A percentile compares a stretch with the other conserved stretches of the same genome.
These are phyloP conservation scores for Colletotrichum sp. DNA, from an alignment of 2,329 filamentous ascomycete species.

Conservation along the genomic window DNA sequence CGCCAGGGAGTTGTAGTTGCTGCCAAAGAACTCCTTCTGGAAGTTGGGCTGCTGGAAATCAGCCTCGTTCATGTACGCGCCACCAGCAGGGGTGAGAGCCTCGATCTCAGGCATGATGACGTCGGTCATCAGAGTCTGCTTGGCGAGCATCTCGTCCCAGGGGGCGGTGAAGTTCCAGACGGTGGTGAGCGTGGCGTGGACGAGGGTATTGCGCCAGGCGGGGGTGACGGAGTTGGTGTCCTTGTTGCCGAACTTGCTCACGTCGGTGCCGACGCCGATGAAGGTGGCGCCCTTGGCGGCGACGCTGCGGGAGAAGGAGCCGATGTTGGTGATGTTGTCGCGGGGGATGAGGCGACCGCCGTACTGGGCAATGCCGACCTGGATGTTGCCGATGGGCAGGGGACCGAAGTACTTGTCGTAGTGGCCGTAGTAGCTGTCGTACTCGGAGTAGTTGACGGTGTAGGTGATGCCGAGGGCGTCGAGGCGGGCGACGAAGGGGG, in stretches of 20 bases:
- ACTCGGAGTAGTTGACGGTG: slow-evolving; percentile 25
- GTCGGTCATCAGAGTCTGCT: slow-evolving; percentile 28
- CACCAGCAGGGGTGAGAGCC: slow-evolving; percentile 39
- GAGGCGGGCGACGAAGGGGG: slow-evolving; percentile 46
- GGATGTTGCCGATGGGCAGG: slow-evolving; percentile 42
- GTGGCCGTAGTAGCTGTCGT: slow-evolving; percentile 42
- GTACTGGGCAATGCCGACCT: slow-evolving; percentile 47
- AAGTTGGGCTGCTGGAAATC: slow-evolving; percentile 53
- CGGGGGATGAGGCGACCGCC: slow-evolving; percentile 27
- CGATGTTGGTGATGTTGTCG: slow-evolving; percentile 21
- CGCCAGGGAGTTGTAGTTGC: slow-evolving; percentile 45
- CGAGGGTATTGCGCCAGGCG: slow-evolving; percentile 43
- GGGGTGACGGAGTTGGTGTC: slow-evolving; percentile 42
- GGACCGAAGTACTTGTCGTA: slow-evolving; percentile 43
- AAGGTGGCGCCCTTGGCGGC: slow-evolving; percentile 26
- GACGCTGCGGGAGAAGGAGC: slow-evolving; percentile 17
- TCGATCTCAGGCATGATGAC: slow-evolving; percentile 20
- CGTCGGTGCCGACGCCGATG: slow-evolving; percentile 31
- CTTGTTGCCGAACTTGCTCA: slow-evolving; percentile 27
- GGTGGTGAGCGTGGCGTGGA: slow-evolving; percentile 31
- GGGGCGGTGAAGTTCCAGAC: slow-evolving; percentile 30
- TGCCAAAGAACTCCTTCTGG: slow-evolving; percentile 50
- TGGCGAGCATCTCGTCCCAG: slow-evolving; percentile 31
- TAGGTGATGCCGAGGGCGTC: slow-evolving; percentile 35
- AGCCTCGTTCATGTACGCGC: slow-evolving; percentile 57